Percentiles rank a stretch among this genome's conserved stretches.
Conservation (phyloP, 2,329 filamentous ascomycete species). For the Niveomyces coronatus region DNA sequence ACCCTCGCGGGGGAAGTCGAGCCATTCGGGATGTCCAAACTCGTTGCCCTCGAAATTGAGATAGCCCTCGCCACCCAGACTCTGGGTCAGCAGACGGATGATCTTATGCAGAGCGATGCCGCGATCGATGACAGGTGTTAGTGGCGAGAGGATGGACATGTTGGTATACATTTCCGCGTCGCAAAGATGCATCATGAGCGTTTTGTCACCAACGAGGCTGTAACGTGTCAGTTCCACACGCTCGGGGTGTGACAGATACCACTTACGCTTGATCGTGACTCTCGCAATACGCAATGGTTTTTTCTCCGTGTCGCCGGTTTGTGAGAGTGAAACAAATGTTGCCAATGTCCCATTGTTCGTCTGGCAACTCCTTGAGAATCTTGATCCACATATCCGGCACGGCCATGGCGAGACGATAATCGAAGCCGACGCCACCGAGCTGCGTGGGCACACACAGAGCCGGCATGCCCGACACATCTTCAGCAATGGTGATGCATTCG, state of each 20-base stretch:
- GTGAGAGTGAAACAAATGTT: constrained; percentile 79
- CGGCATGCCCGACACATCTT: constrained; percentile 98
- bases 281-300: constrained; percentile 96
- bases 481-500: constrained; percentile 79
- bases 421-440: constrained; percentile 87
- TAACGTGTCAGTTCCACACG: constrained; percentile 14
- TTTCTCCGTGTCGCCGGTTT: constrained; percentile 89
- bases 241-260: constrained; percentile 10
- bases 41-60: constrained; percentile 99
- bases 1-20: constrained; percentile 91
- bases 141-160: constrained; percentile 78
- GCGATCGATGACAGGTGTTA: constrained; percentile 81
- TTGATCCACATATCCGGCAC: constrained; percentile 99
- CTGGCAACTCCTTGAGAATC: constrained; percentile 84
- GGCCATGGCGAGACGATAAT: constrained; percentile 95
- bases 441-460: constrained; percentile 81
- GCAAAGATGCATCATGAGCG: constrained; percentile 94
- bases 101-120: constrained; percentile 94
- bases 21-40: constrained; percentile 97
- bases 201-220: constrained; percentile 92
- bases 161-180: constrained; percentile 96
- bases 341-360: constrained; percentile 85
- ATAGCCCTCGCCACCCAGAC: constrained; percentile 87
- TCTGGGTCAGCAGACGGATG: constrained; percentile 89
- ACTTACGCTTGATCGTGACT: constrained; percentile 95